Conservation (phyloP, 139 green algal genomes). For the Micractinium sp. region DNA sequence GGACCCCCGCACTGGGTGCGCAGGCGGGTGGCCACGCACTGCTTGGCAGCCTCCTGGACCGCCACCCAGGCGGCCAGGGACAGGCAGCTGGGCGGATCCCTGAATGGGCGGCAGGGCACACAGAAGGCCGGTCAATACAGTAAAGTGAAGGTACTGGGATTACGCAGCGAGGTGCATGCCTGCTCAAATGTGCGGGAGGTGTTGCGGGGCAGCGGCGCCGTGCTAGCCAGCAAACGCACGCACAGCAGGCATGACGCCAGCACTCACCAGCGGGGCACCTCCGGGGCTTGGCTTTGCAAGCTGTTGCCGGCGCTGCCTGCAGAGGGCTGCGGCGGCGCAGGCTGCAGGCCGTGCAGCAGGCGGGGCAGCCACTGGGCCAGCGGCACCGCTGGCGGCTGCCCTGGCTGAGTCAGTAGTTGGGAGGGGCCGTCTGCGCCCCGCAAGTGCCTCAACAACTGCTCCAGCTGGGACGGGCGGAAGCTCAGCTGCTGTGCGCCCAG, state of each 20-base stretch:
- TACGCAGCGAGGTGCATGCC: background rate
- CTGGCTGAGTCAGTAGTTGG: background rate
- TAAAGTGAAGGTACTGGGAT: no score
- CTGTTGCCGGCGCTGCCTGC: background rate
- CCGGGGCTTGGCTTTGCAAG: background rate
- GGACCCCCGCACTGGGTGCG: slow-evolving; percentile 75
- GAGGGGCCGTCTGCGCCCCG: background rate
- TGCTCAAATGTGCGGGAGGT: no score
- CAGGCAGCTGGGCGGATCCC: background rate
- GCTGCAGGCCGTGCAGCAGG: slow-evolving; percentile 19
- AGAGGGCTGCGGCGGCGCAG: slow-evolving; percentile 19
- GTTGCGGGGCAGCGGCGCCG: no score
- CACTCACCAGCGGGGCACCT: background rate
- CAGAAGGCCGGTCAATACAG: background rate
- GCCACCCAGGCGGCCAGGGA: slow-evolving; percentile 26
- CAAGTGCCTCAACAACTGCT: slow-evolving; percentile 5
- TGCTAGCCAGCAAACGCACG: no score
- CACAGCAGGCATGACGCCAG: no score
- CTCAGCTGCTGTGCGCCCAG: background rate
- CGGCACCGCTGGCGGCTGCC: background rate
- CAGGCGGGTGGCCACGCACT: slow-evolving; percentile 58
- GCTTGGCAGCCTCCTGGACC: slow-evolving; percentile 63
- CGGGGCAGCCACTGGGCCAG: slow-evolving; percentile 29
- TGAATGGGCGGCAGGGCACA: background rate
- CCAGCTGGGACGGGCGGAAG: background rate